Evolutionary conservation across 2,329 filamentous ascomycete genomes (phyloP).

Genomic region (Magnaporthiopsis incrustans): DNA sequence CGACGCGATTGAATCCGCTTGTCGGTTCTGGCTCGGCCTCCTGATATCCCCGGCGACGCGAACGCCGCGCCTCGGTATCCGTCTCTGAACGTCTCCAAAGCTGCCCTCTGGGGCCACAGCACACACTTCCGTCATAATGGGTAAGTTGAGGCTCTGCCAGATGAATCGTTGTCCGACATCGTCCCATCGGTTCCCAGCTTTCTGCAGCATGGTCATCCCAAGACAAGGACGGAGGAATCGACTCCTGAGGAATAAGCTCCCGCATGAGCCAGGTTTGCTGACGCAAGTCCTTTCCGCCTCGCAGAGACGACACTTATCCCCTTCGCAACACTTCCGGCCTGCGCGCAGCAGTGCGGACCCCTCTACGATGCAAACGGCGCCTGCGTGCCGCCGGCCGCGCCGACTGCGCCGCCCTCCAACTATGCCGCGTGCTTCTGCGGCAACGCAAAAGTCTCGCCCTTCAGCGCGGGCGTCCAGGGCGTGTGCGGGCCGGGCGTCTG

Average conservation of each 20-base stretch:
- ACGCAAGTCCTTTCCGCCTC: background rate
- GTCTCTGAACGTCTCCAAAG: background rate
- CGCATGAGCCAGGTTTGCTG: background rate
- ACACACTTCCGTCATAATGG: background rate
- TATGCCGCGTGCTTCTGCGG: constrained; percentile 70
- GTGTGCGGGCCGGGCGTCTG: constrained; percentile 55
- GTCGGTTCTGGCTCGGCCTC: background rate
- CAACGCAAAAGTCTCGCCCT: constrained; percentile 48
- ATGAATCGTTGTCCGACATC: background rate
- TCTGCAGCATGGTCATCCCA: background rate
- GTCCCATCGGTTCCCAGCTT: background rate
- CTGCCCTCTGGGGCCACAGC: too few relatives aligned
- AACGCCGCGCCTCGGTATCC: background rate
- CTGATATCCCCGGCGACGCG: background rate
- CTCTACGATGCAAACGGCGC: constrained; percentile 64
- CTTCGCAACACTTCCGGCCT: constrained; percentile 51
- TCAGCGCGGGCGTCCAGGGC: constrained; percentile 43
- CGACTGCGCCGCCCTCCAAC: constrained; percentile 37
- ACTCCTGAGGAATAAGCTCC: background rate
- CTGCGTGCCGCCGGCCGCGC: constrained; percentile 54
- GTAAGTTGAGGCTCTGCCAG: background rate
- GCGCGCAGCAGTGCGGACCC: constrained; percentile 48
- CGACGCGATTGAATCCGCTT: background rate
- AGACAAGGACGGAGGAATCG: background rate
- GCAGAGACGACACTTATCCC: constrained; percentile 41